Evolutionary conservation across 2,329 filamentous ascomycete species (phyloP).

Genomic region (Byssoonygena ceratinophila): DNA sequence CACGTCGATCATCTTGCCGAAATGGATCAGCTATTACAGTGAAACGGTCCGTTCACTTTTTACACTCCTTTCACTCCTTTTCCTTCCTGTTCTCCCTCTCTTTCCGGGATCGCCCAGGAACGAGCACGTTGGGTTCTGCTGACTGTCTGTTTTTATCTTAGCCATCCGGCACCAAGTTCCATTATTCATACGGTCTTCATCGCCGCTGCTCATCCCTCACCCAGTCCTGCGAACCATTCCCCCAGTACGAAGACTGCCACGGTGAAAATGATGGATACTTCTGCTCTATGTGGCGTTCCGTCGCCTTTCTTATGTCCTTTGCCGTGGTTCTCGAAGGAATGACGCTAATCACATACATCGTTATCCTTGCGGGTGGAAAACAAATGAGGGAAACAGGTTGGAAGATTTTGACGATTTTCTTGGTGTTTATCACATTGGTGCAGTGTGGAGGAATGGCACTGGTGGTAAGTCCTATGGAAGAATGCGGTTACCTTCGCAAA

Average conservation of each 20-base stretch:
- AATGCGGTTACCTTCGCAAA: too few relatives aligned
- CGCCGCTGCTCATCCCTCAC: slow-evolving; percentile 63
- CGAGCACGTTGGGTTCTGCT: neutral
- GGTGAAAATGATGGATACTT: slow-evolving; percentile 57
- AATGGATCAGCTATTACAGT: slow-evolving; percentile 41
- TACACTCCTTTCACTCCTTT: neutral
- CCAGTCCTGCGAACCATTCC: slow-evolving; percentile 48
- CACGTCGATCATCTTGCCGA: slow-evolving; percentile 38
- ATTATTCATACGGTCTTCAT: slow-evolving; percentile 68
- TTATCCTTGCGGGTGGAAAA: slow-evolving; percentile 69
- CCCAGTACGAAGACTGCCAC: slow-evolving; percentile 55
- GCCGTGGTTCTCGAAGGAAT: slow-evolving; percentile 72
- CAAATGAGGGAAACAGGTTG: slow-evolving; percentile 71
- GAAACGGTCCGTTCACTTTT: slow-evolving; percentile 28
- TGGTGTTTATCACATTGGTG: slow-evolving; percentile 55
- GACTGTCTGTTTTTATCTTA: slow-evolving; percentile 12
- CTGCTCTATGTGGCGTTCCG: slow-evolving; percentile 82
- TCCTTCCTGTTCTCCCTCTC: neutral
- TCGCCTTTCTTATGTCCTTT: slow-evolving; percentile 80
- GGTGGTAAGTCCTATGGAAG: slow-evolving; percentile 63
- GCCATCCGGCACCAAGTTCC: slow-evolving; percentile 37
- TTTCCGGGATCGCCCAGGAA: too few relatives aligned
- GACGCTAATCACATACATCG: slow-evolving; percentile 64
- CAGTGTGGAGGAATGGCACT: slow-evolving; percentile 70
- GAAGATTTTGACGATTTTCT: slow-evolving; percentile 59